Evolutionary conservation across 1,284 basidiomycete genomes (phyloP).

Genomic region (Trichosporon sp.): DNA sequence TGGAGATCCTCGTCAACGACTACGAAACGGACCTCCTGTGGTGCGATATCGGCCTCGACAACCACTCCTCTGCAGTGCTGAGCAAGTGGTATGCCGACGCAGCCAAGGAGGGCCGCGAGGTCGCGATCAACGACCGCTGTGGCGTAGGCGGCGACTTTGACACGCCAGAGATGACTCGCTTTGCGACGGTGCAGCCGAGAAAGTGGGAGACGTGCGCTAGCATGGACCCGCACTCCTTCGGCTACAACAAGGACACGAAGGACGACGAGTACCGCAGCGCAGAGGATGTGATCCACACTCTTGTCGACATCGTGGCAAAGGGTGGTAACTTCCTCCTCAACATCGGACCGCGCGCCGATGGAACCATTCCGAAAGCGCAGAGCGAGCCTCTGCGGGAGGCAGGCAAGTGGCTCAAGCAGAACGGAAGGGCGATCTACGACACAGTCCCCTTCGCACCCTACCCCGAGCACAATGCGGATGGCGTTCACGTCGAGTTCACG

Average conservation of each 20-base stretch:
- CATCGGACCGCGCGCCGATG: constrained; percentile 56
- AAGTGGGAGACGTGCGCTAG: constrained; percentile 55
- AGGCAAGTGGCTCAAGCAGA: constrained; percentile 54
- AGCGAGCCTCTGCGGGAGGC: constrained; percentile 52
- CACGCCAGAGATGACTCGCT: constrained; percentile 57
- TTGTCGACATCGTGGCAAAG: constrained; percentile 53
- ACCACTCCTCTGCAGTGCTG: constrained; percentile 52
- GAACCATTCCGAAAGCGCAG: constrained; percentile 53
- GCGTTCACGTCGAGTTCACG: constrained; percentile 52
- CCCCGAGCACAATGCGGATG: constrained; percentile 34
- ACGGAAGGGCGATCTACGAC: constrained; percentile 54
- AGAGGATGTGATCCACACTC: constrained; percentile 52
- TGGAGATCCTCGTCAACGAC: constrained; percentile 53
- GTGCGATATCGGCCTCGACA: constrained; percentile 58
- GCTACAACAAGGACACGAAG: constrained; percentile 49
- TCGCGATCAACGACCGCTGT: constrained; percentile 56
- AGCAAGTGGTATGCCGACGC: constrained; percentile 56
- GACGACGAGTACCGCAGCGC: constrained; percentile 54
- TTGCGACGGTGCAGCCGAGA: constrained; percentile 52
- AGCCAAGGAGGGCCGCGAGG: constrained; percentile 52
- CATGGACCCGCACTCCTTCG: constrained; percentile 24
- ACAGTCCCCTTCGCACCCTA: constrained; percentile 35
- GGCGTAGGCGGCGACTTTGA: constrained; percentile 51
- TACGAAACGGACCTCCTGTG: constrained; percentile 58
- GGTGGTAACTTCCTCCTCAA: constrained; percentile 52